Evolutionary conservation across 768 basidiomycete genomes (phyloP).

Genomic region (Lepiota brunneoincarnata): DNA sequence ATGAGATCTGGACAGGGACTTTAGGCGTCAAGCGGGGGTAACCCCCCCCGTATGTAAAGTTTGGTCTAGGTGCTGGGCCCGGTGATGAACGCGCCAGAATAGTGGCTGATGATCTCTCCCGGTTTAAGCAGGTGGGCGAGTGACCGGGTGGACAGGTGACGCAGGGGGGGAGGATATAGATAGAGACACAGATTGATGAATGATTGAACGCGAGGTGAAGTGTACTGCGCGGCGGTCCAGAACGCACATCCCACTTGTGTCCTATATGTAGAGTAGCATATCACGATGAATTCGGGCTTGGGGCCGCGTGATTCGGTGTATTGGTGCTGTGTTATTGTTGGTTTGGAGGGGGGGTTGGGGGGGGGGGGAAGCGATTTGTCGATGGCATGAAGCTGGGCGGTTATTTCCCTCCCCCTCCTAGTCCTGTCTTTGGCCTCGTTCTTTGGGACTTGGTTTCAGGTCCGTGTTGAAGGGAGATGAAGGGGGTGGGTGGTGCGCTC

Average conservation of each 20-base stretch:
- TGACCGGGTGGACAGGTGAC: slow-evolving; percentile 4
- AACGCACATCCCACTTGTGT: too few species aligned
- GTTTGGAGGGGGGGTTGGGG: too few species aligned
- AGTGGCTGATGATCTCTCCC: background rate
- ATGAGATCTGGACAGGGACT: background rate
- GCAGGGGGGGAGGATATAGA: background rate
- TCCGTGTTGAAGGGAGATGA: slow-evolving; percentile 1
- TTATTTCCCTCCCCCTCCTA: background rate
- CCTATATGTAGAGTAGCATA: background rate
- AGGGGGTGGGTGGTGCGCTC: background rate
- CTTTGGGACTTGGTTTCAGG: slow-evolving; percentile 1
- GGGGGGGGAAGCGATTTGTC: background rate
- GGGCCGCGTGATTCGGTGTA: background rate
- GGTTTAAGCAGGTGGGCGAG: background rate
- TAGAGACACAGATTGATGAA: background rate
- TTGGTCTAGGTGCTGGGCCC: background rate
- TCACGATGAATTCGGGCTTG: background rate
- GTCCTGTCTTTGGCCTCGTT: slow-evolving; percentile 2
- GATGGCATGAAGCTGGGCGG: background rate
- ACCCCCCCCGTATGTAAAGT: slow-evolving; percentile 5
- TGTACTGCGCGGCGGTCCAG: background rate
- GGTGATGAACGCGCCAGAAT: background rate
- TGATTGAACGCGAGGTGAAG: background rate
- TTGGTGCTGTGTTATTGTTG: background rate
- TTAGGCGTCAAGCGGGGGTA: background rate